These are phyloP conservation scores for Fusarium chaquense DNA, from an alignment of 2,329 filamentous ascomycete species.

Conservation along the genomic window DNA sequence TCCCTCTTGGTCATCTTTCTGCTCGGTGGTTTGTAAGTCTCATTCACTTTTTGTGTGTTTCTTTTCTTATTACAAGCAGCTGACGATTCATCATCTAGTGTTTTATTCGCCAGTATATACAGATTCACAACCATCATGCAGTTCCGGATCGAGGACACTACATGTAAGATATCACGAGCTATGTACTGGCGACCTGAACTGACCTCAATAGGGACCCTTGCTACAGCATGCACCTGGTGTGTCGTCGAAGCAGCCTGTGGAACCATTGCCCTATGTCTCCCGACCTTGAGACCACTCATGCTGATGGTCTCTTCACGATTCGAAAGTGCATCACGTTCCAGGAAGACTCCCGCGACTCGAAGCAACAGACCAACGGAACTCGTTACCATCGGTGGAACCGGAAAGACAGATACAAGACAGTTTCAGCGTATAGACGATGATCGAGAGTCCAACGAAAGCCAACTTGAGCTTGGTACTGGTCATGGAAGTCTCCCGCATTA, in stretches of 20 bases:
- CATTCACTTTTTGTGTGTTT: not conserved
- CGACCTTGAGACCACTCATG: conserved; percentile 30
- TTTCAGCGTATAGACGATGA: conserved; percentile 27
- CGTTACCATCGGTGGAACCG: conserved; percentile 26
- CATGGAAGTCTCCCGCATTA: not conserved
- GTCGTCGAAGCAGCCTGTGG: conserved; percentile 35
- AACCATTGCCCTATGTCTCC: conserved; percentile 32
- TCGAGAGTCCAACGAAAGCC: not conserved
- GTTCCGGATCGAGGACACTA: conserved; percentile 15
- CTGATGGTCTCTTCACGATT: conserved; percentile 25
- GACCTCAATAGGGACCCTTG: conserved; percentile 26
- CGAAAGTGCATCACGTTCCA: conserved; percentile 7
- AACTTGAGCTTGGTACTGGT: not conserved
- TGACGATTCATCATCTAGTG: conserved; percentile 3
- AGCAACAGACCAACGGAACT: conserved; percentile 6
- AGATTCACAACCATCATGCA: conserved; percentile 38
- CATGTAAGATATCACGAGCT: conserved; percentile 3
- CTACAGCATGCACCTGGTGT: conserved; percentile 35
- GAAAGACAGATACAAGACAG: not conserved
- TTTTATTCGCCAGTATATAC: conserved; percentile 36
- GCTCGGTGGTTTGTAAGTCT: conserved; percentile 32
- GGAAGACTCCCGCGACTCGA: not conserved
- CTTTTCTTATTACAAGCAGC: not conserved
- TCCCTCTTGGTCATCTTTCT: conserved; percentile 32
- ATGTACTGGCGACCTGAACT: not conserved